A percentile compares a stretch with the other conserved stretches of the same genome.
These are phyloP conservation scores for Botrytis galanthina DNA, from an alignment of 2,329 filamentous ascomycete species.

Conservation along the genomic window DNA sequence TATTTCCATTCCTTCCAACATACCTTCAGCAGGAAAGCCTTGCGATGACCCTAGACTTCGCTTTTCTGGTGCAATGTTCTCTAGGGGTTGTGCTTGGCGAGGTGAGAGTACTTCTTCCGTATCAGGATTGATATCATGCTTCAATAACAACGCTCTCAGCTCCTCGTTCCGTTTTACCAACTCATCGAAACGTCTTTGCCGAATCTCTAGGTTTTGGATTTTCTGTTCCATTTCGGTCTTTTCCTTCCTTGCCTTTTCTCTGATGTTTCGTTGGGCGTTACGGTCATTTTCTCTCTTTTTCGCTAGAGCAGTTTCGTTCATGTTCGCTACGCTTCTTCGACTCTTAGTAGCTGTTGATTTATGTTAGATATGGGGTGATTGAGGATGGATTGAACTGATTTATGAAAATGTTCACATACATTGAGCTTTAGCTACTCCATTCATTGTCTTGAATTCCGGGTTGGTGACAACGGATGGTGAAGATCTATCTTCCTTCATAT, in stretches of 20 bases:
- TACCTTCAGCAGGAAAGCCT: neutral
- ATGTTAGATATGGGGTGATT: neutral
- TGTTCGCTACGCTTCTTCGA: constrained; percentile 2
- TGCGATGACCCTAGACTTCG: neutral
- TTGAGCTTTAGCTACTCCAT: neutral
- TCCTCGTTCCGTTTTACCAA: neutral
- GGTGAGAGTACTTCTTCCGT: neutral
- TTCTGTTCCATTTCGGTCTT: neutral
- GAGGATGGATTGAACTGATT: neutral
- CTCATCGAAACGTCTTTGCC: neutral
- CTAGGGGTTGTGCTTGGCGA: neutral
- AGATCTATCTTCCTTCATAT: neutral
- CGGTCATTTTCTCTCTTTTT: constrained; percentile 16
- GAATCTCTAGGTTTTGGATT: neutral
- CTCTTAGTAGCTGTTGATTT: neutral
- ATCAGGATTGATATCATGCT: neutral
- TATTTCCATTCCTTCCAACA: neutral
- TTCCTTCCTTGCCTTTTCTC: neutral
- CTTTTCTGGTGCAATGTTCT: neutral
- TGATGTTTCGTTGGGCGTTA: constrained; percentile 1
- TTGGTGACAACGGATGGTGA: neutral
- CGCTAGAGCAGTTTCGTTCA: neutral
- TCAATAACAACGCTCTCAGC: neutral
- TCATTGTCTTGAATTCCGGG: neutral
- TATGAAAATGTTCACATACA: neutral